Evolutionary conservation across 306 rosid species (phyloP).

Genomic region (Vigna reflexopilosa): DNA sequence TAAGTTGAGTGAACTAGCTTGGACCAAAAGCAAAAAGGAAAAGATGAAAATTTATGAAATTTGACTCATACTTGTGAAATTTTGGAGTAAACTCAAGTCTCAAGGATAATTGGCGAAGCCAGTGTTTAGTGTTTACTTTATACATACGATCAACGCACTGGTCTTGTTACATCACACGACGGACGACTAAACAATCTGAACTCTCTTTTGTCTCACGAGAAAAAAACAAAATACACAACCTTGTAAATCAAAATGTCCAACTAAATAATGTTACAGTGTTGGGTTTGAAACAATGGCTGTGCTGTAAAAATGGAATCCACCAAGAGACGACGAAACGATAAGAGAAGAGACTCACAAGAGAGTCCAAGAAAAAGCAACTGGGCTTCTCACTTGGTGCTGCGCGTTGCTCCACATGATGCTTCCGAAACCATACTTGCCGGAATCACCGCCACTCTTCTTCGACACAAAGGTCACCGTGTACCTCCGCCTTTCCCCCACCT

Average conservation of each 20-base stretch:
- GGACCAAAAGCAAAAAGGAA: too few relatives aligned
- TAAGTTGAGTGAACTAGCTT: too few relatives aligned
- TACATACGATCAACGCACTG: not conserved
- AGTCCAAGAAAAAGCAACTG: conserved; percentile 83
- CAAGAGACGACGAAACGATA: too few relatives aligned
- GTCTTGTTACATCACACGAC: conserved; percentile 37
- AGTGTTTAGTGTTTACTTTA: not conserved
- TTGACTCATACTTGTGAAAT: not conserved
- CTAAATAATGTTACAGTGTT: conserved; percentile 33
- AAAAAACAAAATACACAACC: conserved; percentile 35
- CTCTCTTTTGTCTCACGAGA: not conserved
- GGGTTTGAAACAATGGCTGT: conserved; percentile 21
- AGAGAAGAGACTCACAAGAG: conserved; percentile 40
- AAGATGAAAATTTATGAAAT: not conserved
- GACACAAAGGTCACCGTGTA: conserved; percentile 81
- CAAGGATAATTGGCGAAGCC: conserved; percentile 6
- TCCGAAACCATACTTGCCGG: conserved; percentile 64
- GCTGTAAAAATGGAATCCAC: not conserved
- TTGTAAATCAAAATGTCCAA: conserved; percentile 7
- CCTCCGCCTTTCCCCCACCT: conserved; percentile 66
- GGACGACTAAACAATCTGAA: conserved; percentile 3
- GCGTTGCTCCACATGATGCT: conserved; percentile 76
- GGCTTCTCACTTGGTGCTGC: conserved; percentile 73
- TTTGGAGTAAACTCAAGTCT: not conserved
- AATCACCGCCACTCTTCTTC: conserved; percentile 32